Conservation (phyloP, 352 stramenopile genomes). For the Phytophthora pisi region DNA sequence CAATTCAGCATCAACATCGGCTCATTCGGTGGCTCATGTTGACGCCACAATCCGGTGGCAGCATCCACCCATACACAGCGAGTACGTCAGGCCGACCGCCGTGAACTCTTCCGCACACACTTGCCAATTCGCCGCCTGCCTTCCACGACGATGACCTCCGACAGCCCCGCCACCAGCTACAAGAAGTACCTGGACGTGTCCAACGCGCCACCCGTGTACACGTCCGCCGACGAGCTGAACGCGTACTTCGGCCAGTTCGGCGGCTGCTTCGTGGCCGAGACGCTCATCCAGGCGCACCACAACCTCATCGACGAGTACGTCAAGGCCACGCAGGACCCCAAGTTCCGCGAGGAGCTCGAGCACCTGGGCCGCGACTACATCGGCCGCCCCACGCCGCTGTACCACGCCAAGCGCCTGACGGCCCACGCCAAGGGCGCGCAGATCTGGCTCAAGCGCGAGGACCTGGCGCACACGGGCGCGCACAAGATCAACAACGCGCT, state of each 20-base stretch:
- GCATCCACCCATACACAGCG: conserved; percentile 4
- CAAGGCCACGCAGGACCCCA: conserved; percentile 93
- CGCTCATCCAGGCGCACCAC: conserved; percentile 95
- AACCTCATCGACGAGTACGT: conserved; percentile 96
- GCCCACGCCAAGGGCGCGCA: conserved; percentile 91
- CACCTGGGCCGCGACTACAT: conserved; percentile 95
- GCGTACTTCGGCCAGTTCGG: conserved; percentile 95
- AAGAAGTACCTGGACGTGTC: conserved; percentile 70
- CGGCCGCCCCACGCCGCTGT: conserved; percentile 95
- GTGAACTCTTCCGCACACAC: background rate
- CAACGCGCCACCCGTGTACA: conserved; percentile 80
- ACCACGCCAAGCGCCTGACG: conserved; percentile 96
- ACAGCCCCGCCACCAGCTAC: background rate
- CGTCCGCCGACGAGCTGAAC: conserved; percentile 60
- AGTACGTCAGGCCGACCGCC: conserved; percentile 13
- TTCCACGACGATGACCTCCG: background rate
- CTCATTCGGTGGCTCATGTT: conserved; percentile 24
- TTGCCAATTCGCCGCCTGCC: conserved; percentile 27
- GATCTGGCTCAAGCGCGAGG: conserved; percentile 99
- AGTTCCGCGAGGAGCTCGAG: conserved; percentile 95
- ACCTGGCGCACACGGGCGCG: conserved; percentile 97
- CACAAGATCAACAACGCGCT: conserved; percentile 99
- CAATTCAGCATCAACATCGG: conserved; percentile 26
- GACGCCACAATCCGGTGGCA: conserved; percentile 25
- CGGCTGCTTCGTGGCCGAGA: conserved; percentile 98